A percentile compares a stretch with the other conserved stretches of the same genome.
These are phyloP conservation scores for Ambrosia hybrid DNA, from an alignment of 140 eudicot species.

Conservation along the genomic window DNA sequence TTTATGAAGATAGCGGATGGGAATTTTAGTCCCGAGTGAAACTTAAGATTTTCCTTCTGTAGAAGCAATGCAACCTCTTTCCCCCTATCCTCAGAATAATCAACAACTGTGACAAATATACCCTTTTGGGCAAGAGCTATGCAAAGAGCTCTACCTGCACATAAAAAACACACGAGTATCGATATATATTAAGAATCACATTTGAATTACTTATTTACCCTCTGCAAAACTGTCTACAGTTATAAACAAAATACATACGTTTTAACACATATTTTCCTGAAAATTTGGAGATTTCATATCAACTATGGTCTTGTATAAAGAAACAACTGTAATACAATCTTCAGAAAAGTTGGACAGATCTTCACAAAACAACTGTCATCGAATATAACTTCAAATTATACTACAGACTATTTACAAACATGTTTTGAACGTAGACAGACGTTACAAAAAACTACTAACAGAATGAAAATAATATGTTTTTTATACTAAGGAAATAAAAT, in stretches of 20 bases:
- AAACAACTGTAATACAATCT: too few relatives aligned
- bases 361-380: too few relatives aligned
- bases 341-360: too few relatives aligned
- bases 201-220: not conserved
- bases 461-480: too few relatives aligned
- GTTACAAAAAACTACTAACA: too few relatives aligned
- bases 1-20: constrained; percentile 56
- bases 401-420: too few relatives aligned
- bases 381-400: too few relatives aligned
- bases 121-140: constrained; percentile 91
- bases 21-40: constrained; percentile 50
- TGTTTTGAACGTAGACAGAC: too few relatives aligned
- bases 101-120: constrained; percentile 71
- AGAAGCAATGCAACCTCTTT: constrained; percentile 55
- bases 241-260: not conserved
- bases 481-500: too few relatives aligned
- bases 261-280: not conserved
- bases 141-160: constrained; percentile 61
- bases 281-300: not conserved
- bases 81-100: constrained; percentile 69
- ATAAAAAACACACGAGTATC: not conserved
- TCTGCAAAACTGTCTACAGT: not conserved
- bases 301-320: not conserved
- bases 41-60: constrained; percentile 51
- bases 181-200: not conserved